A percentile compares a stretch with the other conserved stretches of the same genome.
phyloP scores from a whole-genome alignment of 2,329 filamentous ascomycete species.

The Paraphoma sp. region DNA sequence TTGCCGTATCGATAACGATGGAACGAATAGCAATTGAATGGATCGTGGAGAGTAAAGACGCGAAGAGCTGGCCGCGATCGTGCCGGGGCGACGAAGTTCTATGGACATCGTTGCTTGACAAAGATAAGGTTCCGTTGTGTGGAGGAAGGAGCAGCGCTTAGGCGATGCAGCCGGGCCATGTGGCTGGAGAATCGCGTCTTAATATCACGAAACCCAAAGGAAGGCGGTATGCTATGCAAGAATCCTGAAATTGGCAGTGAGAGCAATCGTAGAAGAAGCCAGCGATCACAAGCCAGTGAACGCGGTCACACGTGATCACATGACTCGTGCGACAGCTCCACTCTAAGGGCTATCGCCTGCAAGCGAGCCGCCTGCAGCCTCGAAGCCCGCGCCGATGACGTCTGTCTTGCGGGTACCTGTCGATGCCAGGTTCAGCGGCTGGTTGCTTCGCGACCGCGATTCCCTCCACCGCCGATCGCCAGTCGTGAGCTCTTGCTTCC shows the following conservation, averaged over 20 bases:
- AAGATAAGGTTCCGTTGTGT: not conserved
- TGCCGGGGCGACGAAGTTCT: not conserved
- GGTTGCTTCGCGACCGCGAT: conserved; percentile 30
- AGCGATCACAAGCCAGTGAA: not conserved
- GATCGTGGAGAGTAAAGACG: not conserved
- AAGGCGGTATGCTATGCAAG: not conserved
- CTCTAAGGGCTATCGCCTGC: not conserved
- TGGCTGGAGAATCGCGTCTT: not conserved
- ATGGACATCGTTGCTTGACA: not conserved
- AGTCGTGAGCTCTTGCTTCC: conserved; percentile 22
- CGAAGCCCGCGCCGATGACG: conserved; percentile 28
- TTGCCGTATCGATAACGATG: not conserved
- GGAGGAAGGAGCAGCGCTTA: not conserved
- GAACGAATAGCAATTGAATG: not conserved
- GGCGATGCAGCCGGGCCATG: not conserved
- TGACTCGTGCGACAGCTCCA: not conserved
- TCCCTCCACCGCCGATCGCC: conserved; percentile 30
- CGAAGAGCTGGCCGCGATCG: not conserved
- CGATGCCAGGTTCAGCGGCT: conserved; percentile 3
- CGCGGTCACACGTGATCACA: not conserved
- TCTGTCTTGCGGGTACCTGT: conserved; percentile 21
- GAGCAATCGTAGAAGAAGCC: not conserved
- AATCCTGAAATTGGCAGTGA: not conserved
- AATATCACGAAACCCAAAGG: not conserved
- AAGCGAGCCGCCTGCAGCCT: not conserved